phyloP scores from a whole-genome alignment of 2,329 filamentous ascomycete species.

The Aspergillus awamori region DNA sequence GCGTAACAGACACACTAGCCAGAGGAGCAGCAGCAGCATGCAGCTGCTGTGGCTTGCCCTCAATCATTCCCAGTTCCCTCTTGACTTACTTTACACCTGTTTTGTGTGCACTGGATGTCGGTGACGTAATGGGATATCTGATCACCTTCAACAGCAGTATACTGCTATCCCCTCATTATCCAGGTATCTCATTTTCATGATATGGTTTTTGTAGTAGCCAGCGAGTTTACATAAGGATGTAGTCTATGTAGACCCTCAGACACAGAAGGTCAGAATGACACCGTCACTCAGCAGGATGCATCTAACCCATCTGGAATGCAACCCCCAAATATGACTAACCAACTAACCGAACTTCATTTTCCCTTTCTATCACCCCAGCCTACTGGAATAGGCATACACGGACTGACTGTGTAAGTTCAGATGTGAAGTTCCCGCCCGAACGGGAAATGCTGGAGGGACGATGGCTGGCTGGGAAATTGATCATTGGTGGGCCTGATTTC shows the following conservation, averaged over 20 bases:
- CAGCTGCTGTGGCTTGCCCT: background rate
- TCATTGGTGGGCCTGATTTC: constrained; percentile 20
- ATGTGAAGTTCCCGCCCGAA: background rate
- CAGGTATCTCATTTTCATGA: no score
- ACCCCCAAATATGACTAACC: background rate
- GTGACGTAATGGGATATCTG: background rate
- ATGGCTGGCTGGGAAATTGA: constrained; percentile 18
- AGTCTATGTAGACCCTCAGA: no score
- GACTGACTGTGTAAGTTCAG: background rate
- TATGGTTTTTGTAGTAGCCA: no score
- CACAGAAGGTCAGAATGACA: background rate
- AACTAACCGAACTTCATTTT: no score
- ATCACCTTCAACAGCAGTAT: background rate
- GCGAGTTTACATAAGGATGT: no score
- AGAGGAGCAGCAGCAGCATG: background rate
- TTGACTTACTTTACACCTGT: background rate
- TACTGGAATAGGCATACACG: no score
- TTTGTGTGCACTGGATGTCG: background rate
- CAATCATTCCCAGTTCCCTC: background rate
- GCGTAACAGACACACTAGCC: constrained; percentile 2
- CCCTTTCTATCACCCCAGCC: no score
- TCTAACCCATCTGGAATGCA: background rate
- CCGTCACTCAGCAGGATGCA: constrained; percentile 1
- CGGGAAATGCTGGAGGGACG: constrained; percentile 1
- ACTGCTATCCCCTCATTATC: background rate